Base-by-base conservation (phyloP, 345 rosid species). In the Aquilaria malaccensis region DNA sequence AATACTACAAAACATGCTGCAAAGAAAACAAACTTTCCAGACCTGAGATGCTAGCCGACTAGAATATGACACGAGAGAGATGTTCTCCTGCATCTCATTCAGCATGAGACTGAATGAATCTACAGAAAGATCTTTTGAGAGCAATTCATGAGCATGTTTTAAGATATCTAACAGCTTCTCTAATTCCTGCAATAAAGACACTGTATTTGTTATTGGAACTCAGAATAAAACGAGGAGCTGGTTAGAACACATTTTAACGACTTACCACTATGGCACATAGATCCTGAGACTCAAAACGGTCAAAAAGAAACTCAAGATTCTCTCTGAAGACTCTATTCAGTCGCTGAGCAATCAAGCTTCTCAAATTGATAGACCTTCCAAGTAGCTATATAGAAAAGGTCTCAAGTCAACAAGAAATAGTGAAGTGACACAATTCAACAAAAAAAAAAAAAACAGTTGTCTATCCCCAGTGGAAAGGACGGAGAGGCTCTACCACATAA, bases 31-130 rank as follows among this genome's bases (percentile, higher is more conserved):
- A 30, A 14, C 33, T 57, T 62, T 66, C 52, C 64, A 65, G 71
- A 94, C 99, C 97, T 94, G 99, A 77, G 97, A 83, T 67, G 95
- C 97, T 67, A 94, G 93, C 66, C 96, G 83, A 75, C 97, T 88
- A 13, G 99, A 90, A 76, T 83, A 94, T 62, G 99, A 94, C 68
- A 94, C 95, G 11, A 88, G 97, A 33, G 99, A 90, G 15, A 83
- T 73, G 77, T 91, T 94, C 78, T 94, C 99, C 79, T 84, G 96
- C 95, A 90, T 90, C 82, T 94, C 97, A 66, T 83, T 90, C 78
- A 90, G 65, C 85, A 94, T 88, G 72, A 90, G 80, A 78, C 70
- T 78, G 70, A 90, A 90, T 52, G 95, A 77, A 66, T 94, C 97
- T 65, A 94, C 70, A 50, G 86, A 70, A 72, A 94, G 77, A 83